Conservation (phyloP, 164 flowering plant genomes). For the Liquidambar formosana region DNA sequence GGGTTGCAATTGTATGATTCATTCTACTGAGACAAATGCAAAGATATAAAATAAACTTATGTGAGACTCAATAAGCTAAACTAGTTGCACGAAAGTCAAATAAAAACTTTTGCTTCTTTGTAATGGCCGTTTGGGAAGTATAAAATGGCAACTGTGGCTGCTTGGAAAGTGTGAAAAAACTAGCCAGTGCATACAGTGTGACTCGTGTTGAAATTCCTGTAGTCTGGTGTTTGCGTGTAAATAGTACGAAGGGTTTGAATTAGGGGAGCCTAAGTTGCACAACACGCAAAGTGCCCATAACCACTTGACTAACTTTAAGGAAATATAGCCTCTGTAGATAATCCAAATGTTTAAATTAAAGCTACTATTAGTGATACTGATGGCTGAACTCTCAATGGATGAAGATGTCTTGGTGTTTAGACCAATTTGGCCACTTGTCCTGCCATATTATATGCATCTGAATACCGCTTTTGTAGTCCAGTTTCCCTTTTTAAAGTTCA, state of each 20-base stretch:
- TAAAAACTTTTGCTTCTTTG: neutral
- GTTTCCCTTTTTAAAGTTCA: no score
- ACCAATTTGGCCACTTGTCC: no score
- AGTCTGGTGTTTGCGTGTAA: neutral
- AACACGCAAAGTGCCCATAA: no score
- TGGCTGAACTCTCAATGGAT: neutral
- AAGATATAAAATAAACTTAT: neutral
- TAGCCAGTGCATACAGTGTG: neutral
- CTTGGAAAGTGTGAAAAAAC: neutral
- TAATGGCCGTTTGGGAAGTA: neutral
- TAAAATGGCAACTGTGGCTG: neutral
- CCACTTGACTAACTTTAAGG: neutral
- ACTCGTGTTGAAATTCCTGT: neutral
- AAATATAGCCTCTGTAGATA: neutral
- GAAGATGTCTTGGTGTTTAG: neutral
- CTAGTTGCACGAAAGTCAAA: neutral
- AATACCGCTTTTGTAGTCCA: no score
- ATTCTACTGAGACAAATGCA: neutral
- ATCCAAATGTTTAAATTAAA: neutral
- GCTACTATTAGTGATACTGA: neutral
- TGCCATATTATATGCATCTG: no score
- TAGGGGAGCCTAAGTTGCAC: no score
- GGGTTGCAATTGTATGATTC: neutral
- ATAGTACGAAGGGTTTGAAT: neutral
- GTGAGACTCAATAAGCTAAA: neutral